phyloP scores from a whole-genome alignment of 2,329 filamentous ascomycete species.

The Stemphylium vesicarium region DNA sequence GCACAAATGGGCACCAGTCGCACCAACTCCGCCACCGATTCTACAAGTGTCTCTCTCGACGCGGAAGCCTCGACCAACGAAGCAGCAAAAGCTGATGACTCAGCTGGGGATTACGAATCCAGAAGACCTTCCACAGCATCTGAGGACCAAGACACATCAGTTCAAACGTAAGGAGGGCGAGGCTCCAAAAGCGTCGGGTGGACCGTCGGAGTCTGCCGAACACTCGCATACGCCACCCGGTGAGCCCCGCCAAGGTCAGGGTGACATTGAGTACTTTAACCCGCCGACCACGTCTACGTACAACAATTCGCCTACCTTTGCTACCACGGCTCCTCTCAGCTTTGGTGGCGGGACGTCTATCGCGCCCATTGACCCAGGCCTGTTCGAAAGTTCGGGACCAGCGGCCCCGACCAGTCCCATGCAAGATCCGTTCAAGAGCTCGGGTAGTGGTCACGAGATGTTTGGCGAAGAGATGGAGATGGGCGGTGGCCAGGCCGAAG shows the following conservation, averaged over 20 bases:
- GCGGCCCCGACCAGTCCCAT: constrained; percentile 42
- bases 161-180: constrained; percentile 66
- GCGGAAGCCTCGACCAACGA: constrained; percentile 92
- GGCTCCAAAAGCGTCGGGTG: constrained; percentile 36
- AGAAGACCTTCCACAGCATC: constrained; percentile 84
- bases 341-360: constrained; percentile 39
- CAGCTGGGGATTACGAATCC: constrained; percentile 88
- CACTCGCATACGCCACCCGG: constrained; percentile 48
- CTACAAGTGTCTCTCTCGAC: constrained; percentile 89
- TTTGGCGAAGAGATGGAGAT: constrained; percentile 46
- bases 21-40: constrained; percentile 82
- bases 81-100: constrained; percentile 92
- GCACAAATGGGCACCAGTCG: constrained; percentile 92
- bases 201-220: constrained; percentile 44
- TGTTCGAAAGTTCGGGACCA: constrained; percentile 42
- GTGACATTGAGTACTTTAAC: constrained; percentile 44
- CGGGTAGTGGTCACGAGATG: constrained; percentile 45
- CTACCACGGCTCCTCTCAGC: constrained; percentile 37
- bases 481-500: constrained; percentile 46
- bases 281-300: constrained; percentile 32
- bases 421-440: constrained; percentile 48
- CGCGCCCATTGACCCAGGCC: constrained; percentile 45
- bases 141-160: constrained; percentile 70
- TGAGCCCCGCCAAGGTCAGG: constrained; percentile 40
- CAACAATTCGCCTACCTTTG: constrained; percentile 46